Evolutionary conservation across 2,329 filamentous ascomycete species (phyloP), one percentile per base, ranked within the genome.

Genomic region (Ciborinia camelliae): DNA sequence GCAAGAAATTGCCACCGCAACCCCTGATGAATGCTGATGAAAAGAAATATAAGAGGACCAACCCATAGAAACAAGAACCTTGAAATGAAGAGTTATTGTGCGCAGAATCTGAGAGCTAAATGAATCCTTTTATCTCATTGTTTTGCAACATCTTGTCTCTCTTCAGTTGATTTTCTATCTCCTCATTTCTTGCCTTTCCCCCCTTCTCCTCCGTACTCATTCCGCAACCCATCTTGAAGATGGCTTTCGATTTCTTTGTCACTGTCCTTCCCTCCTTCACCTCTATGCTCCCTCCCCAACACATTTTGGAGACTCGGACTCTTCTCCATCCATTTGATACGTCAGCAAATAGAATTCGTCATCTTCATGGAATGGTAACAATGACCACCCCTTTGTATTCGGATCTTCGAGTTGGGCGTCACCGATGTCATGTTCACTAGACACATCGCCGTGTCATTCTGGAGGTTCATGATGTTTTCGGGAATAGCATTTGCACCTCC

Each of bases 131-230:
- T 84, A 99, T 99, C 82, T 99, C 95, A 74, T 98, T 99, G 75
- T 94, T 90, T 83, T 97, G 93, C n/a, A 96, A 90, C 91, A 98
- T 90, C 82, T 96, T 96, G 78, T 98, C 95, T 79, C 92, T 87
- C 86, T 97, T 98, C 78, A 98, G 84, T 84, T 98, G 94, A 79
- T 97, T 98, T 82, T 99, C 95, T 77, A 98, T 99, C 87, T 98
- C 94, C 86, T 98, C 95, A 79, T 98, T 98, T 74, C 95, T 90
- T 84, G 92, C 91, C 90, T 98, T 82, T 82, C 95, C 94, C 92
- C 98, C 95, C 90, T 97, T 97, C 83, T 98, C 95, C 84, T 98
- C 95, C 77, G 95, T 97, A 80, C 94, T 98, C 91, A 97, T 96
- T 81, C 93, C 94, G 80, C 95, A 99, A 88, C 95, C 95, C 95